These are phyloP conservation scores for Talaromyces sp. DNA, from an alignment of 2,329 filamentous ascomycete genomes.

Conservation along the genomic window DNA sequence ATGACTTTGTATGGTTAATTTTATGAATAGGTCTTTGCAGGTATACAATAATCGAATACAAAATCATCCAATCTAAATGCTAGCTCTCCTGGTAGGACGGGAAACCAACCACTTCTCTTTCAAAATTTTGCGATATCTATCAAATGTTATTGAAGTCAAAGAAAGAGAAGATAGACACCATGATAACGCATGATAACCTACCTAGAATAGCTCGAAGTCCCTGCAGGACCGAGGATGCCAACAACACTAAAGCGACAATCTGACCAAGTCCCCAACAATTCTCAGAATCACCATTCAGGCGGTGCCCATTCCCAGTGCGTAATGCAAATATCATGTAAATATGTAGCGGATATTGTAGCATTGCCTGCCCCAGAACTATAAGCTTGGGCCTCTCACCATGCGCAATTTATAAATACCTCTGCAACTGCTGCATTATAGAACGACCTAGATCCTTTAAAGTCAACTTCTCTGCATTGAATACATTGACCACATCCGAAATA, in stretches of 20 bases:
- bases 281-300: slow-evolving; percentile 6
- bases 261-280: slow-evolving; percentile 10
- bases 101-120: neutral
- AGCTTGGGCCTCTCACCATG: neutral
- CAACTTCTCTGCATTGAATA: neutral
- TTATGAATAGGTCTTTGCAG: too few species aligned
- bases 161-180: too few species aligned
- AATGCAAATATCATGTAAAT: slow-evolving; percentile 1
- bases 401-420: too few species aligned
- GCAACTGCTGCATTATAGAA: neutral
- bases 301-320: neutral
- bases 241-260: neutral
- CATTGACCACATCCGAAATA: neutral
- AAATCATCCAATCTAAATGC: neutral
- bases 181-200: neutral
- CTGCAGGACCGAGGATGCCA: slow-evolving; percentile 6
- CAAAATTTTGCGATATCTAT: neutral
- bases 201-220: neutral
- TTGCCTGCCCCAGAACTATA: neutral
- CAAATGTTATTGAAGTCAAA: neutral
- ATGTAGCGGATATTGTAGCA: slow-evolving; percentile 9
- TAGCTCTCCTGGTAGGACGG: neutral
- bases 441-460: neutral
- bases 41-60: too few species aligned
- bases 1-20: too few species aligned